Evolutionary conservation across 257 asterid species (phyloP).

Genomic region (Lycium ferocissimum): DNA sequence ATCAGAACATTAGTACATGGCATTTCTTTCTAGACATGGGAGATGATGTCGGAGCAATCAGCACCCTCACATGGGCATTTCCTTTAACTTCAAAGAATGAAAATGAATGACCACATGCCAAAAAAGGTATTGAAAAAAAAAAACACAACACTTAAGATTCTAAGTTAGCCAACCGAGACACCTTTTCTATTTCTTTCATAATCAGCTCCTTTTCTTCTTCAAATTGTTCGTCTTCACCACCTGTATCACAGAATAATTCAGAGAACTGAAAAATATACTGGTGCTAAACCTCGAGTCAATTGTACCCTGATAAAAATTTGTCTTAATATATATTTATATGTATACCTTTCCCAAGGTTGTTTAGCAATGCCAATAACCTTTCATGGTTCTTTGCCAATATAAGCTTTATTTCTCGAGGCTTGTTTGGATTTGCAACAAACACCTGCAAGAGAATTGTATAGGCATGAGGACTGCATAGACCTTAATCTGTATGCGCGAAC

Average conservation of each 20-base stretch:
- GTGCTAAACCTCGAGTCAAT: not conserved
- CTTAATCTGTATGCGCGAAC: not conserved
- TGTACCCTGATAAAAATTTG: not conserved
- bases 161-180: conserved; percentile 65
- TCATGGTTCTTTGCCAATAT: conserved; percentile 88
- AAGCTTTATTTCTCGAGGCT: conserved; percentile 86
- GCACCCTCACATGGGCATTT: not conserved
- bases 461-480: conserved; percentile 26
- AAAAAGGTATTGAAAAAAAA: not conserved
- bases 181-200: conserved; percentile 85
- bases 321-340: not conserved
- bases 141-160: conserved; percentile 48
- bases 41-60: conserved; percentile 9
- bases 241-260: conserved; percentile 48
- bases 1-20: conserved; percentile 6
- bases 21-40: conserved; percentile 19
- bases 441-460: conserved; percentile 53
- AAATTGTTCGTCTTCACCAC: conserved; percentile 90
- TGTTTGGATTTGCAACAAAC: conserved; percentile 97
- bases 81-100: conserved; percentile 15
- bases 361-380: conserved; percentile 72
- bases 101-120: not conserved
- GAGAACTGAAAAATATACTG: not conserved
- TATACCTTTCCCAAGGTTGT: conserved; percentile 83
- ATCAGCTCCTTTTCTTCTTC: conserved; percentile 92